Evolutionary conservation across 805 yeast species (phyloP), one percentile per base, ranked within the genome.

Genomic region (Candida golubevii): DNA sequence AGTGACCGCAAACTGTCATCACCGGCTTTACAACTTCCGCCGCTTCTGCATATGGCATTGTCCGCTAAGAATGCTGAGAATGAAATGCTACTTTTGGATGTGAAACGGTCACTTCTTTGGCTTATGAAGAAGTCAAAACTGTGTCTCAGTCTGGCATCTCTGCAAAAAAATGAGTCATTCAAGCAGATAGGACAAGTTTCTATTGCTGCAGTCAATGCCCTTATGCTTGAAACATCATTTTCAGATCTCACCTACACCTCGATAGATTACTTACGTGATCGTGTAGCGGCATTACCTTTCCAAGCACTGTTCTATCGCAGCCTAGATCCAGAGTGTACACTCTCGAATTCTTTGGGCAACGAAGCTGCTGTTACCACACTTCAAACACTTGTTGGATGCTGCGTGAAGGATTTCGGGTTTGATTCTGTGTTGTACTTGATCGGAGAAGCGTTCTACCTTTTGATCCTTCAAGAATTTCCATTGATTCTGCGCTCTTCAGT

Each of bases 401-500:
- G 88, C 48, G 74, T 84, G 32, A 82, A 80, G 49, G 95, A 87
- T 61, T 87, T 82, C 66, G 95, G 95, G 1, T 87, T 87, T 59
- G 89, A 88, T 55, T 59, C 74, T 3, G 72, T 82, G n/a, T 65
- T 85, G 45, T 73, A 73, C 46, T 82, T 85, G 3, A 61, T 88
- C 26, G 77, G 86, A 49, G 91, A 85, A 51, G 72, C 85, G 2
- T 77, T 84, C 53, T 83, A 82, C 57, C 80, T 76, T 42, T 64
- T 77, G 27, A 70, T 85, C 6, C 58, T 80, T 33, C 71, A 71
- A 35, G 88, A 83, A 49, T 85, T 82, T 56, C 91, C 93, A 8
- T 60, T 84, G 44, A 70, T 79, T 5, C 69, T 79, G n/a, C 75
- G 68, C 57, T 57, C 57, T 33, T 56, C 66, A 13, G 44, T 55